A percentile compares a stretch with the other conserved stretches of the same genome.
These are phyloP conservation scores for Carex sylvatica DNA, from an alignment of 202 grass and related monocot species.

Conservation along the genomic window DNA sequence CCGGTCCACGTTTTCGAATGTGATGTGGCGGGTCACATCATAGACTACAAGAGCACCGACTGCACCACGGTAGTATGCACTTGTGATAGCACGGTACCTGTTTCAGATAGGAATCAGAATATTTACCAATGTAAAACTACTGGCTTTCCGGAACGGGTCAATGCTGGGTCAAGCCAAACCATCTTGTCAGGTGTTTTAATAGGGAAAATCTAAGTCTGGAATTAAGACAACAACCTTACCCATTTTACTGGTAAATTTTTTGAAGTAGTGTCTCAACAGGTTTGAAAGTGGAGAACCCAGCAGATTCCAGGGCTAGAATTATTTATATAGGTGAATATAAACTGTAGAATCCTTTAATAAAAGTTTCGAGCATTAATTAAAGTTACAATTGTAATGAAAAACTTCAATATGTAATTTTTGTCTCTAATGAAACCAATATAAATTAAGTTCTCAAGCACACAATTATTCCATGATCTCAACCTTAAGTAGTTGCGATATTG, in stretches of 20 bases:
- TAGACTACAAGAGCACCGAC: constrained; percentile 87
- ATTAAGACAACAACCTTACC: not conserved
- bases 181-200: not conserved
- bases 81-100: constrained; percentile 87
- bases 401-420: not conserved
- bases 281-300: not conserved
- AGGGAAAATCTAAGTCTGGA: not conserved
- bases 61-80: constrained; percentile 82
- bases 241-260: not conserved
- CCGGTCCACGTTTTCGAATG: constrained; percentile 76
- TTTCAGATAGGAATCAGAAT: not conserved
- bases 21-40: constrained; percentile 71
- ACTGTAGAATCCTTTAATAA: not conserved
- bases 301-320: not conserved
- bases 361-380: not conserved
- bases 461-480: not conserved
- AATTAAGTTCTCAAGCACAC: not conserved
- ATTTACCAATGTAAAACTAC: not conserved
- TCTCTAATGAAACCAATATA: not conserved
- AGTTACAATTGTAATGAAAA: not conserved
- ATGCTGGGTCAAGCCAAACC: not conserved
- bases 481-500: not conserved
- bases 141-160: not conserved
- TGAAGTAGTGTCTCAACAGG: not conserved
- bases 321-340: not conserved